Conservation (phyloP, 345 rosid genomes). For the Eucalyptus globulus region DNA sequence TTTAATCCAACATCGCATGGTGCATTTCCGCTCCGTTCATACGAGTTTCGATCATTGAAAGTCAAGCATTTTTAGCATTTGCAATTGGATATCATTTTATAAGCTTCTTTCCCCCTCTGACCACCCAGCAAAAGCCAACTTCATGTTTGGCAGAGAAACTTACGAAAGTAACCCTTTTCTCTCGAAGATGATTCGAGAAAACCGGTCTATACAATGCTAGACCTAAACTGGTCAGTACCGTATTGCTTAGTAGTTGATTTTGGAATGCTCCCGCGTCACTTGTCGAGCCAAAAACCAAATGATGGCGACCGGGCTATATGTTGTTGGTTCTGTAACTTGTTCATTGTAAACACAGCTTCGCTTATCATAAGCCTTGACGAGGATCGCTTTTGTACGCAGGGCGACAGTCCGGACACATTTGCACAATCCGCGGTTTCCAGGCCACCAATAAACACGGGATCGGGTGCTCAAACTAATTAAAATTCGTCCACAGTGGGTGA, state of each 20-base stretch:
- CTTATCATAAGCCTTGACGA: neutral
- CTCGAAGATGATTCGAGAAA: neutral
- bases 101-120: neutral
- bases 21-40: neutral
- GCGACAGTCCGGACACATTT: neutral
- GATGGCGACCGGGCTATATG: neutral
- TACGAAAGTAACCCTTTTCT: neutral
- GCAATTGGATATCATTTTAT: neutral
- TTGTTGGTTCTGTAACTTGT: neutral
- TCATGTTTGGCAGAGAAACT: neutral
- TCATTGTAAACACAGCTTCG: neutral
- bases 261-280: neutral
- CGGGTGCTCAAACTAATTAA: neutral
- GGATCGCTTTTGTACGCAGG: neutral
- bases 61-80: neutral
- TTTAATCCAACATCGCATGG: neutral
- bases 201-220: neutral
- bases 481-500: neutral
- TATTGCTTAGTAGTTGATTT: neutral
- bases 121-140: neutral
- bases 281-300: neutral
- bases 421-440: neutral
- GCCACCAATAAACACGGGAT: neutral
- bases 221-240: neutral
- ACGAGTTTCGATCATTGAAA: neutral